A percentile compares a stretch with the other conserved stretches of the same genome.
These are phyloP conservation scores for Aspergillus jensenii DNA, from an alignment of 2,329 filamentous ascomycete species.

Conservation along the genomic window DNA sequence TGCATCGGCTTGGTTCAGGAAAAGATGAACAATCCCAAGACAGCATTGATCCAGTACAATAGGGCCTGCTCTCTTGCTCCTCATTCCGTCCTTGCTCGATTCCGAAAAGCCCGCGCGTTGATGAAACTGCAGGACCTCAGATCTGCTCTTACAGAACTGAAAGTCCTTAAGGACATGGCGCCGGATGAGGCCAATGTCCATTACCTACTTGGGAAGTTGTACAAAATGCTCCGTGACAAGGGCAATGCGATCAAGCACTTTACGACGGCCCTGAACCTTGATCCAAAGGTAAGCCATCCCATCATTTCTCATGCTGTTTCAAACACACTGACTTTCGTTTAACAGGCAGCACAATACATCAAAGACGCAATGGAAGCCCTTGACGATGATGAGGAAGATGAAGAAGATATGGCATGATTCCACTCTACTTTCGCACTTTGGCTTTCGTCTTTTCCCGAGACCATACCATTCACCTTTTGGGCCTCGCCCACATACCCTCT, in stretches of 20 bases:
- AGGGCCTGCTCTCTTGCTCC: constrained; percentile 82
- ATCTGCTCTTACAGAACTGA: constrained; percentile 75
- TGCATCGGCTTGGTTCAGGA: constrained; percentile 90
- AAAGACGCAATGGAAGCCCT: constrained; percentile 95
- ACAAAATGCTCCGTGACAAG: constrained; percentile 59
- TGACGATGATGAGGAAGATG: constrained; percentile 67
- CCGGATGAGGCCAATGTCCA: constrained; percentile 96
- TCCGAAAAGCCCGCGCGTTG: constrained; percentile 87
- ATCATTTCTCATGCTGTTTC: background rate
- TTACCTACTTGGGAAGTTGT: constrained; percentile 75
- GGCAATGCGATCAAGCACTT: constrained; percentile 87
- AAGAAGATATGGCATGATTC: constrained; percentile 49
- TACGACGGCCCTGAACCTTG: constrained; percentile 89
- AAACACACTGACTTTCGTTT: constrained; percentile 12
- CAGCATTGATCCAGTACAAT: constrained; percentile 77
- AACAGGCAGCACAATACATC: constrained; percentile 83
- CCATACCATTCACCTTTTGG: background rate
- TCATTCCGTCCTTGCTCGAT: constrained; percentile 76
- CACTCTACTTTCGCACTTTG: constrained; percentile 18
- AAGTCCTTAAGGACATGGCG: constrained; percentile 84
- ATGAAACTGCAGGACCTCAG: constrained; percentile 71
- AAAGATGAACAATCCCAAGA: constrained; percentile 77
- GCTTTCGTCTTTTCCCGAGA: constrained; percentile 3
- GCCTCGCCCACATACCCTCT: background rate
- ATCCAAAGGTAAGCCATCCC: constrained; percentile 74